Conservation (phyloP, 495 filamentous ascomycete genomes). For the Hypoxylon lienhwacheense region DNA sequence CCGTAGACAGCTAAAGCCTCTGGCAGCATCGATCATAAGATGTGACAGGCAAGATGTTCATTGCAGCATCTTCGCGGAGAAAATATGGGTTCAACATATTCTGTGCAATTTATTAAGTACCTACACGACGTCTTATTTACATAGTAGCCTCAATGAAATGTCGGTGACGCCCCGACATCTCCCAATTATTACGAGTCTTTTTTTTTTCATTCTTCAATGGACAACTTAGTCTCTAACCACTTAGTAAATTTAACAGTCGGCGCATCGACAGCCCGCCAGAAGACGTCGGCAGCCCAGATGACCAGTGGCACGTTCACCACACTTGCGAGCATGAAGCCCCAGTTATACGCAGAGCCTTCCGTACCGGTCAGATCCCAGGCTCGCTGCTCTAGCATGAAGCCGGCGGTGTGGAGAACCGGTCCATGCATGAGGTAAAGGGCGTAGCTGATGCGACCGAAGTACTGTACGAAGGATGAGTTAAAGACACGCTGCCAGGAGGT, state of each 20-base stretch:
- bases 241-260: slow-evolving; percentile 50
- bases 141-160: slow-evolving; percentile 7
- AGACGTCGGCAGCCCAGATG: slow-evolving; percentile 50
- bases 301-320: slow-evolving; percentile 44
- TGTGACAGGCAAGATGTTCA: too few species aligned
- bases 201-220: slow-evolving; percentile 12
- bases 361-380: slow-evolving; percentile 42
- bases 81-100: background rate
- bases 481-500: slow-evolving; percentile 44
- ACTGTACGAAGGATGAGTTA: slow-evolving; percentile 42
- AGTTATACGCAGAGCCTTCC: slow-evolving; percentile 39
- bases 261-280: slow-evolving; percentile 50
- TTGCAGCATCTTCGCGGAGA: too few species aligned
- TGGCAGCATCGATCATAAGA: too few species aligned
- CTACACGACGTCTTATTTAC: slow-evolving; percentile 7
- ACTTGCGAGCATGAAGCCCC: slow-evolving; percentile 41
- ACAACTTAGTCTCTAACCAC: slow-evolving; percentile 44
- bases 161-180: background rate
- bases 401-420: slow-evolving; percentile 50
- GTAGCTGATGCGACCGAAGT: slow-evolving; percentile 55
- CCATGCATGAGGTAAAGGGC: slow-evolving; percentile 58
- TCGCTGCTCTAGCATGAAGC: slow-evolving; percentile 43
- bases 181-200: background rate
- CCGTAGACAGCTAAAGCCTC: too few species aligned
- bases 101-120: slow-evolving; percentile 9